A percentile compares a stretch with the other conserved stretches of the same genome.
Conservation (phyloP, 495 filamentous ascomycete genomes). For the Apiosordaria backusii region DNA sequence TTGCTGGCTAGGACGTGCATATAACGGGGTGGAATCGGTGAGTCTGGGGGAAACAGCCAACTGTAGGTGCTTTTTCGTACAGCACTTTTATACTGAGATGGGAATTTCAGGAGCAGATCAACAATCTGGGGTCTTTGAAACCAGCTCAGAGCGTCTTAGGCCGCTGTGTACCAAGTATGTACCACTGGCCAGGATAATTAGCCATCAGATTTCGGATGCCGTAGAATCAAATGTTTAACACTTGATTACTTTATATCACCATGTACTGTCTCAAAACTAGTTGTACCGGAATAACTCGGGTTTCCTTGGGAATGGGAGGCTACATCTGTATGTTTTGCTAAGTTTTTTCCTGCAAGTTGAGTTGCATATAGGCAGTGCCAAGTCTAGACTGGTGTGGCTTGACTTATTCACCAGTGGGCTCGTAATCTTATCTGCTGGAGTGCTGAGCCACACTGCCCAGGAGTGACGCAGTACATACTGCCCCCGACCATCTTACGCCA, state of each 20-base stretch:
- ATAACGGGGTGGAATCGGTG: conserved; percentile 6
- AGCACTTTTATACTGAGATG: background rate
- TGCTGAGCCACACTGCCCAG: conserved; percentile 5
- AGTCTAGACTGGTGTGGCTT: conserved; percentile 1
- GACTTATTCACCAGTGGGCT: background rate
- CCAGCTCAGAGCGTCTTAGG: background rate
- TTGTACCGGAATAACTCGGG: background rate
- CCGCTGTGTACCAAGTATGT: too few relatives aligned
- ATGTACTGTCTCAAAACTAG: too few relatives aligned
- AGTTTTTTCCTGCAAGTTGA: background rate
- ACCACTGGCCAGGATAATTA: background rate
- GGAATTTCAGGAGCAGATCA: background rate
- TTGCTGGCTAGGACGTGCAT: background rate
- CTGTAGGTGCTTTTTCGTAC: background rate
- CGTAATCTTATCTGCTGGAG: background rate
- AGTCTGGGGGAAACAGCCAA: background rate
- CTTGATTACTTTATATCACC: background rate
- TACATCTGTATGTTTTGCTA: background rate
- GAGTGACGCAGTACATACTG: conserved; percentile 18
- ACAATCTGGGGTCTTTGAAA: background rate
- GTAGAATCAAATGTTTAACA: background rate
- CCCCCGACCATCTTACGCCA: background rate
- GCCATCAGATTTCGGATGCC: background rate
- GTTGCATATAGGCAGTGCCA: background rate
- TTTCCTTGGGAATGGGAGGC: background rate